Conservation (phyloP, 2,329 filamentous ascomycete genomes). For the Diaporthe humulicola region DNA sequence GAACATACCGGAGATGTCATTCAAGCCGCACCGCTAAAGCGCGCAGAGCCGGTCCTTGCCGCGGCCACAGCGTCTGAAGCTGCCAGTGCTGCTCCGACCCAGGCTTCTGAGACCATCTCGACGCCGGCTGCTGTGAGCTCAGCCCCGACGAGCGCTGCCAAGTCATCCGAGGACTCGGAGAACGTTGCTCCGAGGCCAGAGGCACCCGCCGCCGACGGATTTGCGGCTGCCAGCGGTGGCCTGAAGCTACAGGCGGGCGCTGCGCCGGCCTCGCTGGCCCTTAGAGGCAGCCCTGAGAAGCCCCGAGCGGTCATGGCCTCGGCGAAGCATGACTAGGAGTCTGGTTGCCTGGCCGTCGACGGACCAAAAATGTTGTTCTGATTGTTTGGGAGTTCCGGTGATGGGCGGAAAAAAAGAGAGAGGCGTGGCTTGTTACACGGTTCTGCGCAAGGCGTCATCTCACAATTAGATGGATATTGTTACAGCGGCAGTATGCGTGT, state of each 20-base stretch:
- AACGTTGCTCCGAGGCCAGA: constrained; percentile 15
- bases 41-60: not conserved
- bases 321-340: constrained; percentile 31
- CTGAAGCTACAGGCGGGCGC: constrained; percentile 39
- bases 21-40: constrained; percentile 37
- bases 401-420: not conserved
- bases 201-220: constrained; percentile 1
- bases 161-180: constrained; percentile 1
- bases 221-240: not conserved
- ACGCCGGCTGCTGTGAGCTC: not conserved
- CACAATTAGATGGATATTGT: constrained; percentile 26
- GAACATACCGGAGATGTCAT: constrained; percentile 38
- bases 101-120: not conserved
- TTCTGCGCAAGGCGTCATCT: constrained; percentile 15
- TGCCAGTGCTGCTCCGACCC: not conserved
- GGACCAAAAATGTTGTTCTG: constrained; percentile 13
- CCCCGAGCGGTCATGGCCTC: constrained; percentile 33
- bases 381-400: constrained; percentile 12
- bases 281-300: constrained; percentile 74
- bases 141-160: not conserved
- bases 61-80: not conserved
- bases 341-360: not conserved
- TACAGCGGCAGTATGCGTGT: constrained; percentile 16
- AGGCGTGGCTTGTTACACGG: constrained; percentile 6
- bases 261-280: constrained; percentile 63